Evolutionary conservation across 2,329 filamentous ascomycete genomes (phyloP), one percentile per base, ranked within the genome.

Genomic region (Calonectria multiphialidica): DNA sequence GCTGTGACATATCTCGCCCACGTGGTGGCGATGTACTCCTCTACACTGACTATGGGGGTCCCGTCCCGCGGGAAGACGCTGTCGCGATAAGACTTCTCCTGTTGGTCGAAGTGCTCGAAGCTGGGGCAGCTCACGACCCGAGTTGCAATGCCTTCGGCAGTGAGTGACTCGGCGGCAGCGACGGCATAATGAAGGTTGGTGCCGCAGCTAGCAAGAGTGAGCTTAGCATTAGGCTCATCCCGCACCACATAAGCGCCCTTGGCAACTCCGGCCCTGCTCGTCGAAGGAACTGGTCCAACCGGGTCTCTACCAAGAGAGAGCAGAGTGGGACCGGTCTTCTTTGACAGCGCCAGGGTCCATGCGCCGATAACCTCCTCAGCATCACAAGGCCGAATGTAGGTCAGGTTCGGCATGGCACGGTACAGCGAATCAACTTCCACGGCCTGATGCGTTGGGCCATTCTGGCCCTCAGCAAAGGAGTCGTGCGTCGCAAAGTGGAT

Each of bases 361-460:
- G 87, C 88, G 18, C 87, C 88, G 13, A 85, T 84, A 0, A 82
- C 82, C 76, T 90, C 88, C 74, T 90, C 88, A 57, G 83, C 84
- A 67, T 90, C 89, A n/a, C 84, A 83, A 0, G 89, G 88, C 0
- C 89, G 86, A 62, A 90, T 87, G 75, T 89, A 90, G 0, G 87
- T 79, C 1, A 90, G 71, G 70, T 90, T 89, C 0, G 88, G 88
- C 88, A 90, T 90, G 8, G 88, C 85, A 2, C 89, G 86, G 74
- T 87, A 90, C 4, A 90, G 80, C 1, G 85, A 81, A 37, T 87
- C 86, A 0, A 90, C 78, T 61, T 87, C 88, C 44, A 90, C 86
- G 2, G 88, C 88, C 76, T 90, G 88, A 73, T 90, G 89, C 0
- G 89, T 90, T 1, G 88, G 89, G 0, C 88, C 89, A 74, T 90